Percentiles rank a stretch among this genome's conserved stretches.
Evolutionary conservation across 305 asterid genomes (phyloP).

Genomic region (Fraxinus albicans): DNA sequence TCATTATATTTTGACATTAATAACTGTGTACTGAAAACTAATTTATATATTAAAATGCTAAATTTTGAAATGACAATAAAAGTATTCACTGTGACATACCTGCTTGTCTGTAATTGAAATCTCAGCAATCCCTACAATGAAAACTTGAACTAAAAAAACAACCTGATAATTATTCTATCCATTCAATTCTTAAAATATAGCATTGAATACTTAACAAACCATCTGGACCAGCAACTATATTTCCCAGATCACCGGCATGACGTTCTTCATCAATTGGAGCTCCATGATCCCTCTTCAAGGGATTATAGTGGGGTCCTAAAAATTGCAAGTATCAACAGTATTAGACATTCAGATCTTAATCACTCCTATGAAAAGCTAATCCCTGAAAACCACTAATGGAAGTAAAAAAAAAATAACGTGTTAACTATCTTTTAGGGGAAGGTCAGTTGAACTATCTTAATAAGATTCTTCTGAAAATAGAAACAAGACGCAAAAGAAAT

Average conservation of each 20-base stretch:
- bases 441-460: background rate
- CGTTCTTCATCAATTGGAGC: conserved; percentile 74
- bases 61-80: background rate
- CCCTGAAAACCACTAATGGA: background rate
- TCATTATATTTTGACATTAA: background rate
- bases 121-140: conserved; percentile 66
- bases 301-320: conserved; percentile 91
- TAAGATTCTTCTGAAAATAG: background rate
- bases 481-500: background rate
- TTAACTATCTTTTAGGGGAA: background rate
- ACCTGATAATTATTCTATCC: conserved; percentile 1
- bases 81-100: conserved; percentile 34
- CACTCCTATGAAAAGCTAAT: background rate
- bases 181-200: background rate
- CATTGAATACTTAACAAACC: conserved; percentile 39
- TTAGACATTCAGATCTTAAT: background rate
- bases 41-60: background rate
- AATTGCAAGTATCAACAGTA: background rate
- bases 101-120: conserved; percentile 58
- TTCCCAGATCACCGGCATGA: conserved; percentile 87
- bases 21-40: background rate
- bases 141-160: conserved; percentile 3
- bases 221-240: conserved; percentile 65
- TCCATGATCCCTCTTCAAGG: conserved; percentile 74
- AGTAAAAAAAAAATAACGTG: too few species aligned